Percentiles rank a stretch among this genome's conserved stretches.
phyloP scores from a whole-genome alignment of 2,329 filamentous ascomycete species.

The Hypoxylon rubiginosum region DNA sequence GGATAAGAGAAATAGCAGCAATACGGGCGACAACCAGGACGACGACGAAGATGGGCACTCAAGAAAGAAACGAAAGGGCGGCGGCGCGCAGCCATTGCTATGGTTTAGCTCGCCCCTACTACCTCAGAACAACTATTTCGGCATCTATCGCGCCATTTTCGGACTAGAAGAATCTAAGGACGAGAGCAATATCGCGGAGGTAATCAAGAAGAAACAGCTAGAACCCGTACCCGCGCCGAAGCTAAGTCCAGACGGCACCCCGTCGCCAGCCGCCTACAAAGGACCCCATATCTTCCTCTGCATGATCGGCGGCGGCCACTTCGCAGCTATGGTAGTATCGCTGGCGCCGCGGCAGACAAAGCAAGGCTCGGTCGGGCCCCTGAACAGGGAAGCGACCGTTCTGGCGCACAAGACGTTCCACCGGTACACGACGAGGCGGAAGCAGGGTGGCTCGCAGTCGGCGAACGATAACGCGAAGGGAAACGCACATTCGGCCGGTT shows the following conservation, averaged over 20 bases:
- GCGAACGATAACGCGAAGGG: constrained; percentile 96
- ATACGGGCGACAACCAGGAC: constrained; percentile 65
- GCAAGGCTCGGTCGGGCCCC: constrained; percentile 72
- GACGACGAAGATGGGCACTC: constrained; percentile 62
- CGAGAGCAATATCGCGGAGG: constrained; percentile 71
- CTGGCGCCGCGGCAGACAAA: constrained; percentile 84
- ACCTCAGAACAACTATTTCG: constrained; percentile 83
- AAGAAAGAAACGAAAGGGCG: constrained; percentile 64
- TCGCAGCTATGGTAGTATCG: constrained; percentile 95
- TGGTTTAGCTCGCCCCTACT: constrained; percentile 87
- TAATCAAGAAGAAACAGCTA: constrained; percentile 82
- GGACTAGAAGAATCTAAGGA: constrained; percentile 78
- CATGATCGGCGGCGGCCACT: constrained; percentile 98
- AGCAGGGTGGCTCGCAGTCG: constrained; percentile 95
- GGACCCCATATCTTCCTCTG: constrained; percentile 93
- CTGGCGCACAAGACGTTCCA: constrained; percentile 98
- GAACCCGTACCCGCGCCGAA: constrained; percentile 69
- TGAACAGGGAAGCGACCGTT: constrained; percentile 88
- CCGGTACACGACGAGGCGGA: constrained; percentile 93
- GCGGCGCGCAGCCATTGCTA: constrained; percentile 80
- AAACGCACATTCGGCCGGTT: constrained; percentile 92
- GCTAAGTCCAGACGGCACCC: constrained; percentile 69
- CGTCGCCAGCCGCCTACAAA: constrained; percentile 69
- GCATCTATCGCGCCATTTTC: constrained; percentile 87
- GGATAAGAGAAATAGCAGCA: constrained; percentile 56